Base-by-base conservation (phyloP, 495 filamentous ascomycete genomes). In the Daldinia caldariorum region DNA sequence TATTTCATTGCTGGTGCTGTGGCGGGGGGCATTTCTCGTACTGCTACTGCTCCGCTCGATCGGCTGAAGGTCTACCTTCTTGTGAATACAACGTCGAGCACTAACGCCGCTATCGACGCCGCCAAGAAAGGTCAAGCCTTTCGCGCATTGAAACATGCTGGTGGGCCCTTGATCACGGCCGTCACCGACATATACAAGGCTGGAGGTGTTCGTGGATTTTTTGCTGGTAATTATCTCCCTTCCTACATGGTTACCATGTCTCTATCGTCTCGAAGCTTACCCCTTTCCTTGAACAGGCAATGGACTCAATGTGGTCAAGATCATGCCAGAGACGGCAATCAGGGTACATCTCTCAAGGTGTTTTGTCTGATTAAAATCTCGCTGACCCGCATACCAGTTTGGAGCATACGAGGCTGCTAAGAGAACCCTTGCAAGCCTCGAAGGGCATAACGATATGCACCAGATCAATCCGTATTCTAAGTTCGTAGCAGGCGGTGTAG, bases 321-420 rank as follows among this genome's bases (percentile, higher is more conserved):
- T 99, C 54, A 94, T 98, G 90, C 95, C 95, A 6, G 95, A 99
- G 79, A 97, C 94, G 6, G 95, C 95, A 37, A 97, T 99, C 72
- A 95, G 81, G 70, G 82, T 84, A 79, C 54, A 32, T 43, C 5
- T 70, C 56, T 37, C 53, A 41, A 34, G 10, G 22, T 45, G 38
- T 26, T 56, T 9, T 20, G 18, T 16, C 20, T 49, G 14, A 13
- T 18, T 26, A 20, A 29, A 43, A 47, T 37, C 37, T 16, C 2
- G 66, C 70, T 76, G 76, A 67, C 79, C 79, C 43, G 5, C 14
- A 45, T 12, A 29, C 29, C 61, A 88, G 79, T 99, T 99, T 79
- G 95, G 95, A 57, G 94, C 93, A 6, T 99, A 97, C 73, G 95
- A 98, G 87, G 93, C 91, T 35, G 89, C 94, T 9, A 99, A 98